Evolutionary conservation across 345 rosid species (phyloP), one percentile per base, ranked within the genome.

Genomic region (Populus pruinosa): DNA sequence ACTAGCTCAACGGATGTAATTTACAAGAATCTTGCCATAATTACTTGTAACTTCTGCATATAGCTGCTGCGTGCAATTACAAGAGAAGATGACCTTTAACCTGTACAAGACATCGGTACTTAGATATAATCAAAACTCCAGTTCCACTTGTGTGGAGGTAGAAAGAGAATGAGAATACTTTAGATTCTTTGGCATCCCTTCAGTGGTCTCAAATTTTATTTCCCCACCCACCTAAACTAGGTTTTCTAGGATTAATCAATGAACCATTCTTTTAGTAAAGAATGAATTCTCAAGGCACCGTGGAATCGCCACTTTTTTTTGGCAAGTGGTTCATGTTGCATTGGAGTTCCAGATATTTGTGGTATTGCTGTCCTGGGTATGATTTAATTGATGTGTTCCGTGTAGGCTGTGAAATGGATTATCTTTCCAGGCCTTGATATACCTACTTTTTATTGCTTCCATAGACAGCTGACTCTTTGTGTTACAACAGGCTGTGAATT

Each of bases 401-500:
- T 8, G 4, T 55, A 55, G 11, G n/a, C 25, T 8, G 23, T 55
- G 61, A 55, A 8, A 21, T 20, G 10, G 11, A 55, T 55, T 2
- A 69, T 69, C 53, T 23, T 69, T 25, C 35, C 25, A 2, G 23
- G 14, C 50, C 18, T n/a, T 11, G 71, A 5, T 71, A 47, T 8
- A 27, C n/a, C 16, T 10, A 18, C 12, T 49, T 3, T 5, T 49
- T 16, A 14, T 17, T 29, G 27, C 64, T 72, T 53, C 39, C 29
- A 5, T 62, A 4, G 50, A 62, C 67, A 49, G 56, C 53, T 47
- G 71, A 66, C 71, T n/a, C 59, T 25, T 50, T 35, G 70, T 29
- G 27, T 59, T 61, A 43, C 72, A 77, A 69, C 86, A 95, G 99
- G 98, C 92, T 50, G 94, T 93, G 85, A 92, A 93, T 82, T 89